Evolutionary conservation across 441 rosid species (phyloP).

Genomic region (Gossypium davidsonii): DNA sequence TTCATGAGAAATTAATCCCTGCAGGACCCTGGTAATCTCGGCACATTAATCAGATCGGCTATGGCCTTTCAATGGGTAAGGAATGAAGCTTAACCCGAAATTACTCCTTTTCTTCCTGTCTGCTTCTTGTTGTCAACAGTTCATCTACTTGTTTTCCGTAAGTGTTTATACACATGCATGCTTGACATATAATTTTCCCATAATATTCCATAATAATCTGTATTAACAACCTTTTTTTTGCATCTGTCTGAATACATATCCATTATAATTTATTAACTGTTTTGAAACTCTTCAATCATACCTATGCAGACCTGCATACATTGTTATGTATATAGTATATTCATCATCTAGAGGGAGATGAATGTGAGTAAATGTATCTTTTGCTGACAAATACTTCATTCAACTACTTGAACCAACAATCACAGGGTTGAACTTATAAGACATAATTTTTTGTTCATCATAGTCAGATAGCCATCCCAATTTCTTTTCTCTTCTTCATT

Average conservation of each 20-base stretch:
- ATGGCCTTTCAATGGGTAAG: constrained; percentile 85
- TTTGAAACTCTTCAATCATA: not conserved
- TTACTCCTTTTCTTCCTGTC: not conserved
- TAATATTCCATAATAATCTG: not conserved
- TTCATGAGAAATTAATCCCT: constrained; percentile 20
- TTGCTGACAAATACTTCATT: not conserved
- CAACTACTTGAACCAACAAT: not conserved
- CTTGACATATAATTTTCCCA: not conserved
- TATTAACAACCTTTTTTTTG: not conserved
- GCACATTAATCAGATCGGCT: constrained; percentile 83
- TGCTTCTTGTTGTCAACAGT: not conserved
- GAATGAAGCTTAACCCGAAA: not conserved
- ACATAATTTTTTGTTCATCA: not conserved
- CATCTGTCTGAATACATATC: not conserved
- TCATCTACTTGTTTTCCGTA: not conserved
- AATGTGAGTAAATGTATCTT: not conserved
- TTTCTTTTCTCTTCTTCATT: not conserved
- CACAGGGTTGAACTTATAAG: not conserved
- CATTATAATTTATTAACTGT: not conserved
- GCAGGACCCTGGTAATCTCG: constrained; percentile 96
- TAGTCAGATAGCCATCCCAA: not conserved
- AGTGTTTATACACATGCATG: not conserved
- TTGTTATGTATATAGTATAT: not conserved
- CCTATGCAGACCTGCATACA: not conserved
- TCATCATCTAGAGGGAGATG: not conserved